A percentile compares a stretch with the other conserved stretches of the same genome.
phyloP scores from a whole-genome alignment of 208 protist species.

The Crithidia mellificae region DNA sequence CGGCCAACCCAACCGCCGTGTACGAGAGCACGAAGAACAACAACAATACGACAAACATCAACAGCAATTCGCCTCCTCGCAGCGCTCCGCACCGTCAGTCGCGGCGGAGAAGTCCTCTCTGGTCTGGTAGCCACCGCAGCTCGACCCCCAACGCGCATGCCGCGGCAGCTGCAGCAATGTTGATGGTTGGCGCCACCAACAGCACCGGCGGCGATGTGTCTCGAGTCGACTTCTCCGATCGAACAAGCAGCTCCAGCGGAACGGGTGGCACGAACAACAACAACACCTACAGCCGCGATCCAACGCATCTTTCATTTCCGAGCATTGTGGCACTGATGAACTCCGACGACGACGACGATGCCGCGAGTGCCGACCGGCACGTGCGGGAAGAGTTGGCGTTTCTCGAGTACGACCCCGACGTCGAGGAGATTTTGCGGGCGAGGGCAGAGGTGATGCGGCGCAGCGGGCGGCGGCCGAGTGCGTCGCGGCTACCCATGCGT shows the following conservation, averaged over 20 bases:
- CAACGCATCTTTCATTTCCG: constrained; percentile 9
- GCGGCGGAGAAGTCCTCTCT: constrained; percentile 8
- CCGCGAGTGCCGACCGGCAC: background rate
- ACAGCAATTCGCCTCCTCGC: background rate
- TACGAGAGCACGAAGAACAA: background rate
- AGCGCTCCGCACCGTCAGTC: background rate
- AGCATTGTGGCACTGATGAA: constrained; percentile 4
- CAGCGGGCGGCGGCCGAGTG: constrained; percentile 6
- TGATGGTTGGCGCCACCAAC: no score
- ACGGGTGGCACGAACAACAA: background rate
- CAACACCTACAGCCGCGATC: background rate
- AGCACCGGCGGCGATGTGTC: background rate
- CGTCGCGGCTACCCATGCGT: background rate
- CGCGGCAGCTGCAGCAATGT: background rate
- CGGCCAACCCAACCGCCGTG: no score
- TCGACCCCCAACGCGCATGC: background rate
- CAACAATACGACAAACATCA: background rate
- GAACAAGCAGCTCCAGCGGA: constrained; percentile 1
- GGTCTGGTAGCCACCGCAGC: background rate
- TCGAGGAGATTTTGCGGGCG: constrained; percentile 8
- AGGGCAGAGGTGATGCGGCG: constrained; percentile 18
- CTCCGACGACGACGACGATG: constrained; percentile 8
- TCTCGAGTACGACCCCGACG: constrained; percentile 6
- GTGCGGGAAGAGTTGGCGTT: background rate
- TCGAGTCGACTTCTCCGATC: background rate